Base-by-base conservation (phyloP, 2,329 filamentous ascomycete genomes). In the Verticillium dahliae region DNA sequence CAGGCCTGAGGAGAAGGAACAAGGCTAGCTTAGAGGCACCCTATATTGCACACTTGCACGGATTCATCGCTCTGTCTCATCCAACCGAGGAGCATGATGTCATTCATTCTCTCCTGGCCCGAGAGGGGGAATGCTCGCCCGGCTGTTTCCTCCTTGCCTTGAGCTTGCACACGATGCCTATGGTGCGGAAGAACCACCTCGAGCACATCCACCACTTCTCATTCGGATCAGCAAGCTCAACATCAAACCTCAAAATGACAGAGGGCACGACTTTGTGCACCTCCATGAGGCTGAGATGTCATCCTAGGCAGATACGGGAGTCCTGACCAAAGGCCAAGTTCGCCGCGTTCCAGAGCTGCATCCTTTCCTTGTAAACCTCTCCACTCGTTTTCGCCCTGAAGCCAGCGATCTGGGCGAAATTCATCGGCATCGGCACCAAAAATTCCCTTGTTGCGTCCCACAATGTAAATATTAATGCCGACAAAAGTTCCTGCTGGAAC, bases 331-430 rank as follows among this genome's bases (percentile, higher is more conserved):
- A 80, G 18, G 69, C 69, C 0, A 78, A 60, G 50, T 75, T 73
- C 0, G 73, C 66, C 35, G 72, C 69, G 54, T 76, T 76, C 75
- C 78, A 79, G 6, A 65, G 63, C 9, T 67, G 64, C 39, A 74
- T 68, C 2, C 78, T 71, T 34, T 66, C 62, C 45, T 72, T 62
- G 54, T 73, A 78, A 14, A 63, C 67, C 6, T 70, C 71, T 34
- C 61, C 61, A 35, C 62, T 71, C 77, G 1, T 60, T 63, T 5
- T 70, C 66, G 3, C 66, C 61, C 37, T 67, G 69, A 7, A 84
- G 67, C 80, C 81, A 85, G 3, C 82, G 72, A 57, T 81, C 80
- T 0, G 81, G 80, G 1, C 72, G 70, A 64, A 78, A 84, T 0
- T 65, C 62, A 22, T 81, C 73, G 0, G 76, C 74, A 61, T 84